A percentile compares a stretch with the other conserved stretches of the same genome.
phyloP scores from a whole-genome alignment of 192 early-diverging fungal species.

The Podila verticillata region DNA sequence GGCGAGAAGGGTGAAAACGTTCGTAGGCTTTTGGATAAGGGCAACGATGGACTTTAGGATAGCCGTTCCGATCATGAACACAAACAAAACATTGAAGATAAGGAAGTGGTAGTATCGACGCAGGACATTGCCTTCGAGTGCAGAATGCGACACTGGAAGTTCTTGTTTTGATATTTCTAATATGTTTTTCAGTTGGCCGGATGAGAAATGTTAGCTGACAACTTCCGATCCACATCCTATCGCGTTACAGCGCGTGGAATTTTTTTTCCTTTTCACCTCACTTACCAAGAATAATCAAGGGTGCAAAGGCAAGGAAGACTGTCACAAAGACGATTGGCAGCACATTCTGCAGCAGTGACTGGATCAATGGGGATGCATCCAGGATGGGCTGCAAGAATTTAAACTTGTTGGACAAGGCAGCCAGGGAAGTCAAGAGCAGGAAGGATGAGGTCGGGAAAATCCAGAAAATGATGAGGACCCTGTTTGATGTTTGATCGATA shows the following conservation, averaged over 20 bases:
- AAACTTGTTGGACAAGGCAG: slow-evolving; percentile 57
- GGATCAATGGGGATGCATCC: slow-evolving; percentile 50
- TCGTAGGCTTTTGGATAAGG: slow-evolving; percentile 59
- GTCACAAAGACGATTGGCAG: slow-evolving; percentile 67
- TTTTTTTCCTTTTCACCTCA: too few species aligned
- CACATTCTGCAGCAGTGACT: slow-evolving; percentile 62
- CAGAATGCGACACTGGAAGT: slow-evolving; percentile 63
- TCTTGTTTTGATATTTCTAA: slow-evolving; percentile 69
- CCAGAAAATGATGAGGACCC: slow-evolving; percentile 72
- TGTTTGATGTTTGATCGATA: slow-evolving; percentile 13
- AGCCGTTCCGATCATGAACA: slow-evolving; percentile 66
- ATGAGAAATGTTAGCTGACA: too few species aligned
- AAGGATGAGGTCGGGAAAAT: slow-evolving; percentile 69
- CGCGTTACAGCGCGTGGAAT: too few species aligned
- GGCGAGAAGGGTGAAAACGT: slow-evolving; percentile 59
- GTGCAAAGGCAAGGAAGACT: slow-evolving; percentile 61
- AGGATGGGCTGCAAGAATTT: slow-evolving; percentile 58
- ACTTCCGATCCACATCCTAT: too few species aligned
- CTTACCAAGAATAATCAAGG: slow-evolving; percentile 64
- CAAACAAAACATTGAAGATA: slow-evolving; percentile 71
- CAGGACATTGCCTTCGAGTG: slow-evolving; percentile 63
- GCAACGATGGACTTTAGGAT: slow-evolving; percentile 62
- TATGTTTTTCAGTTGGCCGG: too few species aligned
- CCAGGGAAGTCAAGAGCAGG: slow-evolving; percentile 63
- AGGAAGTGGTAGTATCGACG: slow-evolving; percentile 67